Conservation (phyloP, 2,329 filamentous ascomycete genomes). For the Coniosporium tulheliwenetii region DNA sequence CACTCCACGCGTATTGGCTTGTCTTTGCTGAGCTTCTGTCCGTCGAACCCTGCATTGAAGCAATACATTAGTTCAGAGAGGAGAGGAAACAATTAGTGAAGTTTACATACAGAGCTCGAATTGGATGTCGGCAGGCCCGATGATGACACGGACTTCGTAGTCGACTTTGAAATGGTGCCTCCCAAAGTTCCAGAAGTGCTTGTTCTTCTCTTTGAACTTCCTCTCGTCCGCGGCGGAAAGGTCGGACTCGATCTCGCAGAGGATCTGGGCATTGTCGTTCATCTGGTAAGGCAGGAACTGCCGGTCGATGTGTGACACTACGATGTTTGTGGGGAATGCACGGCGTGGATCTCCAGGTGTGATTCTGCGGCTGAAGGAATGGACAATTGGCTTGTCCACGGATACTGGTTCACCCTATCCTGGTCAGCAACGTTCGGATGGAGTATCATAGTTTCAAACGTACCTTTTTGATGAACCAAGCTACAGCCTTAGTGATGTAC, state of each 20-base stretch:
- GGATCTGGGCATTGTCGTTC: conserved; percentile 6
- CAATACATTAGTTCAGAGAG: not conserved
- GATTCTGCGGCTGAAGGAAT: conserved; percentile 17
- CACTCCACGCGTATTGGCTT: conserved; percentile 1
- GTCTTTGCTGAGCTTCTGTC: conserved; percentile 1
- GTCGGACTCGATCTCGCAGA: conserved; percentile 21
- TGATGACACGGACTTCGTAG: conserved; percentile 19
- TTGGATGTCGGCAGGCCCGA: conserved; percentile 21
- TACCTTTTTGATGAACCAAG: conserved; percentile 20
- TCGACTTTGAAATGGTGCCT: conserved; percentile 18
- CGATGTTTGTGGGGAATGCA: conserved; percentile 14
- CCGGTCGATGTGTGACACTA: conserved; percentile 10
- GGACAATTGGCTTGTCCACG: conserved; percentile 16
- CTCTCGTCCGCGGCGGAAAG: conserved; percentile 14
- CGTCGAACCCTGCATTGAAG: conserved; percentile 1
- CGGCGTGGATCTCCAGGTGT: conserved; percentile 10
- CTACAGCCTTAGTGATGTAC: conserved; percentile 19
- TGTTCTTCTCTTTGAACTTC: conserved; percentile 19
- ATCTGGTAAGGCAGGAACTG: conserved; percentile 13
- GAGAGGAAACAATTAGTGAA: not conserved
- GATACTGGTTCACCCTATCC: conserved; percentile 14
- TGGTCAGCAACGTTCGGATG: not conserved
- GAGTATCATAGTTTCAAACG: not conserved
- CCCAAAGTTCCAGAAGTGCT: conserved; percentile 17
- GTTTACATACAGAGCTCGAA: conserved; percentile 19